phyloP scores from a whole-genome alignment of 2,329 filamentous ascomycete species.

The Nigrospora sphaerica region DNA sequence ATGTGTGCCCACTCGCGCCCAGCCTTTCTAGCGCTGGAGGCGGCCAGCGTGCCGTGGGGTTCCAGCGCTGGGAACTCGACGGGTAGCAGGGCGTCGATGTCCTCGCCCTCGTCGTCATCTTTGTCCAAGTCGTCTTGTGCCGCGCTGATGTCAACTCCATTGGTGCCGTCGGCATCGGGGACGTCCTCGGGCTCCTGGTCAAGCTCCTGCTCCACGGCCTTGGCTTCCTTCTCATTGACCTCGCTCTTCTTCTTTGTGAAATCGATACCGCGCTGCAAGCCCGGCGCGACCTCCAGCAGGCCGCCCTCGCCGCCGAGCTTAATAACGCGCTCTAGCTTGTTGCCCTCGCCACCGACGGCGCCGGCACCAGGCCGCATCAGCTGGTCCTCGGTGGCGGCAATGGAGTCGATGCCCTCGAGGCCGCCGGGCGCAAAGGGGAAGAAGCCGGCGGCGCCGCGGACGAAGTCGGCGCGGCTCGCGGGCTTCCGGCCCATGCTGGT shows the following conservation, averaged over 20 bases:
- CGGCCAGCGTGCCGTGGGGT: slow-evolving; percentile 68
- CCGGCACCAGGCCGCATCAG: slow-evolving; percentile 44
- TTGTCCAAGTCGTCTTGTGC: slow-evolving; percentile 19
- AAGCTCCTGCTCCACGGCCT: slow-evolving; percentile 48
- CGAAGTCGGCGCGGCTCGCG: slow-evolving; percentile 80
- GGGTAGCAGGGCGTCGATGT: slow-evolving; percentile 81
- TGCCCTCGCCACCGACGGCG: slow-evolving; percentile 35
- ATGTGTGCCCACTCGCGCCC: slow-evolving; percentile 96
- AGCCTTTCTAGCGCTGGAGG: slow-evolving; percentile 64
- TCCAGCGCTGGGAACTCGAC: slow-evolving; percentile 90
- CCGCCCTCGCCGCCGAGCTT: slow-evolving; percentile 72
- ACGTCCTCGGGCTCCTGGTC: slow-evolving; percentile 36
- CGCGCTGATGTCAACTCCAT: slow-evolving; percentile 11
- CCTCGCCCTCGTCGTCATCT: slow-evolving; percentile 42
- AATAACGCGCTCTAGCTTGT: slow-evolving; percentile 76
- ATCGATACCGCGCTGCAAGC: slow-evolving; percentile 70
- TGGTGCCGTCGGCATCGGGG: slow-evolving; percentile 21
- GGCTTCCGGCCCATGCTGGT: slow-evolving; percentile 84
- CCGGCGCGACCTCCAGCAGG: slow-evolving; percentile 74
- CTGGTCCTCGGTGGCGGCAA: slow-evolving; percentile 77
- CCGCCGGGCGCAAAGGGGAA: slow-evolving; percentile 92
- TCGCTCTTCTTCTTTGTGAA: slow-evolving; percentile 54
- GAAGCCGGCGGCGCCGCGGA: slow-evolving; percentile 85
- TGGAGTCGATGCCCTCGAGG: slow-evolving; percentile 76
- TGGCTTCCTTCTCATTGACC: slow-evolving; percentile 52